phyloP scores from a whole-genome alignment of 2,329 filamentous ascomycete genomes.

The Graphilbum sp. region DNA sequence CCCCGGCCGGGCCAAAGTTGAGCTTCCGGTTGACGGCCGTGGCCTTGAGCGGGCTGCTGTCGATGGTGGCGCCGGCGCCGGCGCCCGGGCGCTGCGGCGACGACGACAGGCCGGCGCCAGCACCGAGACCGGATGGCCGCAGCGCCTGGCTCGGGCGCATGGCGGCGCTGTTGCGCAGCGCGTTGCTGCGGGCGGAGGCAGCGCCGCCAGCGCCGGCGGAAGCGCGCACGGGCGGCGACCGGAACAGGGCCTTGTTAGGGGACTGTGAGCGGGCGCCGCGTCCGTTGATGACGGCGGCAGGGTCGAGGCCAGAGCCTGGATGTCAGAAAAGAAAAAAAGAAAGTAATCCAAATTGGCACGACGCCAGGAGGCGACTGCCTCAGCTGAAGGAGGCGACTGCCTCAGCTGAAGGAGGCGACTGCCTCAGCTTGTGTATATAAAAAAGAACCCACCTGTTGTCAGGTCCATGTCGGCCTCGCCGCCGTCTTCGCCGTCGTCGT shows the following conservation, averaged over 20 bases:
- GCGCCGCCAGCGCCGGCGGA: slow-evolving; percentile 10
- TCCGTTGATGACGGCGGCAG: slow-evolving; percentile 32
- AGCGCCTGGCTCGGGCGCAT: slow-evolving; percentile 32
- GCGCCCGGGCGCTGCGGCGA: slow-evolving; percentile 24
- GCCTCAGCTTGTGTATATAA: too few species aligned
- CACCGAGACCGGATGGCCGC: slow-evolving; percentile 27
- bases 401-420: too few species aligned
- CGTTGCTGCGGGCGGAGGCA: not conserved
- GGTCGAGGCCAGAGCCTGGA: slow-evolving; percentile 35
- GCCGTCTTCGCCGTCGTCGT: slow-evolving; percentile 16
- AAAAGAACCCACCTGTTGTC: slow-evolving; percentile 15
- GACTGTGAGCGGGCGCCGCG: slow-evolving; percentile 34
- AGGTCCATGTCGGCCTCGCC: slow-evolving; percentile 33
- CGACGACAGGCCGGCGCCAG: slow-evolving; percentile 15
- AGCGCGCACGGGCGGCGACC: slow-evolving; percentile 38
- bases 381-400: too few species aligned
- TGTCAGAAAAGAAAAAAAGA: not conserved
- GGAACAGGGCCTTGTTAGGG: slow-evolving; percentile 45
- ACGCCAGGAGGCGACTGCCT: not conserved
- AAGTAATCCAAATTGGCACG: not conserved
- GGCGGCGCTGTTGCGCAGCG: not conserved
- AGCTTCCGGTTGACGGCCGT: slow-evolving; percentile 34
- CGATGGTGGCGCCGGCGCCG: too few species aligned
- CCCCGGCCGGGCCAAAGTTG: slow-evolving; percentile 26
- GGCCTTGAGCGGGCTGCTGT: slow-evolving; percentile 14